Conservation (phyloP, 257 asterid genomes). For the Phtheirospermum japonicum region DNA sequence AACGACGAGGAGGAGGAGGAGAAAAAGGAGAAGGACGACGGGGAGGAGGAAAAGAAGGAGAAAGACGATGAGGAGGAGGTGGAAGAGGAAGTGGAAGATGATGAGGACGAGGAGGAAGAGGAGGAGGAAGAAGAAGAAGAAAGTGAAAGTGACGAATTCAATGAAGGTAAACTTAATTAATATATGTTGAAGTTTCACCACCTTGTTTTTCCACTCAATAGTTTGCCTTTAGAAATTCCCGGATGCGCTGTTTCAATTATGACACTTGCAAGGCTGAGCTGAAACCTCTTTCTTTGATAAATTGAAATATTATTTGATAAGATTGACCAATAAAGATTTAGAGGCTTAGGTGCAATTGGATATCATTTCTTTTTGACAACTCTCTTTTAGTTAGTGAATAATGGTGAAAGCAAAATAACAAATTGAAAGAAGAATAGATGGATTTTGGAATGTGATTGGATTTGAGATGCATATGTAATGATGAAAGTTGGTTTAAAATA, state of each 20-base stretch:
- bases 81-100: constrained; percentile 24
- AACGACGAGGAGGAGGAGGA: constrained; percentile 12
- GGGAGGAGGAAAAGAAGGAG: constrained; percentile 14
- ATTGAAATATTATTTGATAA: not conserved
- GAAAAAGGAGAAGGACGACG: not conserved
- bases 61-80: constrained; percentile 26
- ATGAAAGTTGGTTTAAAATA: too few species aligned
- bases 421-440: too few species aligned
- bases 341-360: not conserved
- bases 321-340: not conserved
- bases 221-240: constrained; percentile 7
- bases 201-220: constrained; percentile 1
- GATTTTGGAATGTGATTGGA: too few species aligned
- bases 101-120: constrained; percentile 29
- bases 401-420: too few species aligned
- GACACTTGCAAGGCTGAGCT: not conserved
- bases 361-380: too few species aligned
- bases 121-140: constrained; percentile 41
- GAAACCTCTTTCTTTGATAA: constrained; percentile 1
- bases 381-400: too few species aligned
- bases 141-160: constrained; percentile 53
- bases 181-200: constrained; percentile 6
- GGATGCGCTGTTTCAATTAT: constrained; percentile 9
- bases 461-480: too few species aligned
- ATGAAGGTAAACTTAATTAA: constrained; percentile 56